Base-by-base conservation (phyloP, 2,329 filamentous ascomycete species). In the Akanthomyces uredinophilus region DNA sequence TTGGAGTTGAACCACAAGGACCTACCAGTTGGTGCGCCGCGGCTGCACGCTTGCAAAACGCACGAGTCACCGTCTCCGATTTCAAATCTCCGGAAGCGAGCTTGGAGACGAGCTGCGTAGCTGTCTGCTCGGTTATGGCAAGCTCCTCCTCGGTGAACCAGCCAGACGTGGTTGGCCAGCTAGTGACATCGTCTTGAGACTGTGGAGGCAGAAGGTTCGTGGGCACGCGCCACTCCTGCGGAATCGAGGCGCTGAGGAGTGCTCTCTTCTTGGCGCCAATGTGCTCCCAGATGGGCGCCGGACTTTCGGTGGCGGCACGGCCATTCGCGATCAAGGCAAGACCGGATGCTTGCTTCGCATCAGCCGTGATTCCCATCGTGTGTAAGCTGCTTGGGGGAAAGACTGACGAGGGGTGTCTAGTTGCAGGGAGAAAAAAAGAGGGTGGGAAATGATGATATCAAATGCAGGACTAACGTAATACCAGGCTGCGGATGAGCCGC, bases 221-320 rank as follows among this genome's bases (percentile, higher is more conserved):
- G 0, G 85, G 83, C 6, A 88, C 78, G 58, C 78, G 76, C 81
- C 84, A 88, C 68, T 87, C 80, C 1, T 74, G 61, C 1, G 86
- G 85, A 59, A 89, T 85, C 1, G 81, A 81, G 49, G 73, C 70
- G 6, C 65, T 66, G 6, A 82, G 73, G 6, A 74, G 71, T 49
- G 74, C 71, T 29, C 79, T 75, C 68, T 82, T 82, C 60, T 72
- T 71, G n/a, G 74, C 74, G 4, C 72, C 75, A 27, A 78, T 70
- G 5, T 72, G 66, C 66, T 81, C 73, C 79, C 80, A 82, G 14
- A 22, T 24, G n/a, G 52, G 37, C 6, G 51, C 24, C 22, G 44
- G 58, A 16, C 50, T 60, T 16, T 60, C 39, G 16, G 46, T 37
- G 18, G 47, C 39, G 3, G 18, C 35, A 18, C 24, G 35, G 2